Percentiles rank a stretch among this genome's conserved stretches.
Evolutionary conservation across 257 asterid species (phyloP).

Genomic region (Schizonepeta tenuifolia): DNA sequence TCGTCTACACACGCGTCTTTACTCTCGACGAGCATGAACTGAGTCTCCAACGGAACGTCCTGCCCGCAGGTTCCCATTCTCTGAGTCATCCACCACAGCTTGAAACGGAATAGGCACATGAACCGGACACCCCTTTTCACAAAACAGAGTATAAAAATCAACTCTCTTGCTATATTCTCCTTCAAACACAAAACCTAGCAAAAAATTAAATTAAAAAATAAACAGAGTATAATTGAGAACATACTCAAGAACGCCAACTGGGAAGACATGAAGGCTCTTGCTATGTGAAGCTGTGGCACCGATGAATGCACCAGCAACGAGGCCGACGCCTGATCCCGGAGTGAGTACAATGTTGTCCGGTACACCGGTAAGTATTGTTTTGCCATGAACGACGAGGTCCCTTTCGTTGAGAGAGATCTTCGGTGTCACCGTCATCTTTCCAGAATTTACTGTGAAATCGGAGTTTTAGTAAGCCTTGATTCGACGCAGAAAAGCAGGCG

Average conservation of each 20-base stretch:
- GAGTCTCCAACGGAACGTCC: constrained; percentile 93
- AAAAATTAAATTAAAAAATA: too few relatives aligned
- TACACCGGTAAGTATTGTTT: constrained; percentile 79
- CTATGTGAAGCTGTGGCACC: constrained; percentile 79
- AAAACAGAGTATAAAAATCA: background rate
- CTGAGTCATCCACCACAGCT: constrained; percentile 99
- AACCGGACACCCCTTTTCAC: constrained; percentile 77
- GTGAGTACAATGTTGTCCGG: constrained; percentile 79
- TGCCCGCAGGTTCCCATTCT: constrained; percentile 92
- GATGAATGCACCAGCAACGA: constrained; percentile 76
- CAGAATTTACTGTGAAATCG: background rate
- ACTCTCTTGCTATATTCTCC: too few relatives aligned
- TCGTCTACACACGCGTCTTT: constrained; percentile 67
- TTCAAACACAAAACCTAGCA: background rate
- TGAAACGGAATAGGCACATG: constrained; percentile 95
- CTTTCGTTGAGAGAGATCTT: constrained; percentile 70
- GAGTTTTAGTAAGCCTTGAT: background rate
- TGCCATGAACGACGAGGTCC: constrained; percentile 89
- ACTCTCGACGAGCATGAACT: constrained; percentile 95
- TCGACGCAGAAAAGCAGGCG: too few relatives aligned
- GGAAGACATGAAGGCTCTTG: constrained; percentile 85
- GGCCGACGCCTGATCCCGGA: constrained; percentile 62
- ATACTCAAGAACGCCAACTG: constrained; percentile 87
- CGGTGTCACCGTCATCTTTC: constrained; percentile 87
- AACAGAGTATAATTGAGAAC: constrained; percentile 31